phyloP scores from a whole-genome alignment of 2,329 filamentous ascomycete genomes.

The Pseudonectria buxi region DNA sequence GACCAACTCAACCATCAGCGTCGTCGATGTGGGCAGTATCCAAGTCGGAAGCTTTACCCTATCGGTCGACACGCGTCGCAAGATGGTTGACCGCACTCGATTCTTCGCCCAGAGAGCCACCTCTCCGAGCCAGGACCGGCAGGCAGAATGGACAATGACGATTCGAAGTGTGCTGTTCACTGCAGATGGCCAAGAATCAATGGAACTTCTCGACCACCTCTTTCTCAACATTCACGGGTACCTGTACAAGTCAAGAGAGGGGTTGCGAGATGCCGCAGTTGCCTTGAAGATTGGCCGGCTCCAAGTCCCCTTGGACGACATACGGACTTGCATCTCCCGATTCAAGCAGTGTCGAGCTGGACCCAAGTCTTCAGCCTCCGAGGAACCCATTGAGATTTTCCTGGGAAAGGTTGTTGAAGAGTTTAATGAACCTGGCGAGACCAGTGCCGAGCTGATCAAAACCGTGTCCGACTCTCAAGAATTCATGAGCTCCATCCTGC shows the following conservation, averaged over 20 bases:
- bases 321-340: constrained; percentile 55
- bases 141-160: constrained; percentile 91
- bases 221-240: constrained; percentile 88
- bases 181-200: constrained; percentile 72
- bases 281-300: constrained; percentile 85
- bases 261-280: constrained; percentile 82
- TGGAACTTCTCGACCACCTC: constrained; percentile 82
- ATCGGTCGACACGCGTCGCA: constrained; percentile 82
- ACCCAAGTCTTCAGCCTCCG: constrained; percentile 25
- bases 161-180: constrained; percentile 84
- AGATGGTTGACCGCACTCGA: constrained; percentile 84
- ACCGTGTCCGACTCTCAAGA: constrained; percentile 89
- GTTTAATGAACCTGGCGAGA: constrained; percentile 59
- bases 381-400: constrained; percentile 53
- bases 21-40: constrained; percentile 75
- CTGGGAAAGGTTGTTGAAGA: constrained; percentile 71
- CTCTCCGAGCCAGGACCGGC: constrained; percentile 50
- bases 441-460: constrained; percentile 63
- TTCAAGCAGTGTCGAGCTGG: constrained; percentile 42
- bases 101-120: constrained; percentile 74
- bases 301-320: constrained; percentile 84
- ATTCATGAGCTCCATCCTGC: constrained; percentile 80
- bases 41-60: constrained; percentile 80
- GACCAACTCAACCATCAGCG: constrained; percentile 67
- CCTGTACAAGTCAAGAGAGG: constrained; percentile 76